phyloP scores from a whole-genome alignment of 306 rosid genomes.

The Quercus robur region DNA sequence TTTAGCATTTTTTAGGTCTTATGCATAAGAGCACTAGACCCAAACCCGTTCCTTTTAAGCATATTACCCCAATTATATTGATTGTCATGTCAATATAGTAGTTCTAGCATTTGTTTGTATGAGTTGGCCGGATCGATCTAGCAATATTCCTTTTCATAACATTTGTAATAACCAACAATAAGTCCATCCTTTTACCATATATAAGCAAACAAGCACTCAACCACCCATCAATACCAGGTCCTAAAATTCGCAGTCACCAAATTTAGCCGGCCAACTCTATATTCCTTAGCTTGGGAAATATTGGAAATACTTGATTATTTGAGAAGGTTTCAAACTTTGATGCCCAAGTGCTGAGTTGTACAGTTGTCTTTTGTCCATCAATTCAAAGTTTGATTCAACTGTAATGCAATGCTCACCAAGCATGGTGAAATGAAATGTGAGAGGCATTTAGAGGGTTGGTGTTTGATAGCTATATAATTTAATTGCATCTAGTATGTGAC shows the following conservation, averaged over 20 bases:
- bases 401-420: neutral
- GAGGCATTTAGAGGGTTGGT: neutral
- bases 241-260: slow-evolving; percentile 33
- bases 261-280: slow-evolving; percentile 39
- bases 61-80: too few relatives aligned
- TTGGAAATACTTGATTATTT: slow-evolving; percentile 26
- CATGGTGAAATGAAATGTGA: neutral
- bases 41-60: too few relatives aligned
- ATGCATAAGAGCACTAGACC: too few relatives aligned
- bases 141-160: too few relatives aligned
- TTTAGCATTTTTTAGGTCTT: too few relatives aligned
- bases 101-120: too few relatives aligned
- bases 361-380: neutral
- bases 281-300: slow-evolving; percentile 34
- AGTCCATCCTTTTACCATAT: slow-evolving; percentile 30
- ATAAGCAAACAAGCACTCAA: slow-evolving; percentile 44
- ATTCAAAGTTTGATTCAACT: neutral
- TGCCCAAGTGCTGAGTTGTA: neutral
- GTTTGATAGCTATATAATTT: neutral
- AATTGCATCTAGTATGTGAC: neutral
- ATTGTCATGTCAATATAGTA: too few relatives aligned
- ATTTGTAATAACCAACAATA: too few relatives aligned
- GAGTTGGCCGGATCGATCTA: too few relatives aligned
- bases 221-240: slow-evolving; percentile 24
- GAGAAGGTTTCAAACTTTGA: neutral